Conservation (phyloP, 1,139 yeast species). For the Pichia inconspicua region DNA sequence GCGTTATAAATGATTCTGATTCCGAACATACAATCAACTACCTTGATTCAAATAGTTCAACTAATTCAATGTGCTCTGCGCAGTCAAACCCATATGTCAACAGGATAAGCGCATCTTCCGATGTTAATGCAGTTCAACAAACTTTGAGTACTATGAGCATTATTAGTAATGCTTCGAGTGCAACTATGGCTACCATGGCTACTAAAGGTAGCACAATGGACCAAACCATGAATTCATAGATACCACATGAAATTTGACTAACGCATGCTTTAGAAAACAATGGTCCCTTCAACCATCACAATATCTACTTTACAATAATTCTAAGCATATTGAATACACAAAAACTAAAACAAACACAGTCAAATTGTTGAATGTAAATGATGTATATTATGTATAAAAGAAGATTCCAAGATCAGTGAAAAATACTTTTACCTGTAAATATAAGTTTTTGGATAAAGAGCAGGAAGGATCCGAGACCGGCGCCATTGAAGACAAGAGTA, state of each 20-base stretch:
- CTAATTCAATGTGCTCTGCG: background rate
- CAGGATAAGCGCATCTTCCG: background rate
- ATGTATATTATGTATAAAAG: constrained; percentile 39
- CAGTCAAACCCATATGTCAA: constrained; percentile 4
- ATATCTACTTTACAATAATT: no score
- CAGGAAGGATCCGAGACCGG: no score
- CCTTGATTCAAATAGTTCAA: background rate
- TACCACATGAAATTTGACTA: background rate
- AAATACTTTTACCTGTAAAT: constrained; percentile 76
- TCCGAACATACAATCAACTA: background rate
- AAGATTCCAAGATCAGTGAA: constrained; percentile 69
- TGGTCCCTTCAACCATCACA: no score
- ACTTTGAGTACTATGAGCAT: constrained; percentile 17
- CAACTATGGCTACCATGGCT: constrained; percentile 3
- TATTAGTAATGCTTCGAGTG: constrained; percentile 2
- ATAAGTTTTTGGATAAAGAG: constrained; percentile 35
- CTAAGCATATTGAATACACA: no score
- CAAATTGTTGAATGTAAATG: constrained; percentile 30
- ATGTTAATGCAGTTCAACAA: constrained; percentile 13
- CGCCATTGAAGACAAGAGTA: constrained; percentile 19
- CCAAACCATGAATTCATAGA: constrained; percentile 1
- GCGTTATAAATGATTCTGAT: background rate
- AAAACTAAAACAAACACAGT: no score
- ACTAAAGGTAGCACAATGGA: constrained; percentile 5
- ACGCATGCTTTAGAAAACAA: no score